A percentile compares a stretch with the other conserved stretches of the same genome.
Conservation (phyloP, 306 rosid genomes). For the Cicer judaicum region DNA sequence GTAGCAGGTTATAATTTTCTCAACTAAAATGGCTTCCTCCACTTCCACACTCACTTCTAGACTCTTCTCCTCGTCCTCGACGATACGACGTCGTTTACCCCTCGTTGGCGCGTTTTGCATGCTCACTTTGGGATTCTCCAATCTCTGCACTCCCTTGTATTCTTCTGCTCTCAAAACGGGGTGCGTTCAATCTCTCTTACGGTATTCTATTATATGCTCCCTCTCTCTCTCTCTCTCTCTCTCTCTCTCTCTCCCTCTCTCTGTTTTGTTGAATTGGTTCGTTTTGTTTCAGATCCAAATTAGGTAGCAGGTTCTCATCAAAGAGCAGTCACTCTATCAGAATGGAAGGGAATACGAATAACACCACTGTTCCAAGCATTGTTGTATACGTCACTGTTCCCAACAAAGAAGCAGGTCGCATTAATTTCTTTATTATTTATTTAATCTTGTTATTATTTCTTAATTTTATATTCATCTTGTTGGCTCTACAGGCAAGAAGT, state of each 20-base stretch:
- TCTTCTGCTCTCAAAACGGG: slow-evolving; percentile 61
- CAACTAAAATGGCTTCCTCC: slow-evolving; percentile 55
- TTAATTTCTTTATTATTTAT: background rate
- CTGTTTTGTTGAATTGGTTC: background rate
- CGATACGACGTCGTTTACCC: slow-evolving; percentile 78
- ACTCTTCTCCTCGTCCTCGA: slow-evolving; percentile 44
- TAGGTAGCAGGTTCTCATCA: slow-evolving; percentile 50
- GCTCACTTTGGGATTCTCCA: slow-evolving; percentile 71
- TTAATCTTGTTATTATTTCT: background rate
- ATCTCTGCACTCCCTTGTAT: slow-evolving; percentile 48
- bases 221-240: background rate
- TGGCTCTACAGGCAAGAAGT: slow-evolving; percentile 73
- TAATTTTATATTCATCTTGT: background rate
- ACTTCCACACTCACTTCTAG: slow-evolving; percentile 47
- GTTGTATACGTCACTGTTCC: slow-evolving; percentile 97
- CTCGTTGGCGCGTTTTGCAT: slow-evolving; percentile 79
- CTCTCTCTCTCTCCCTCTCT: background rate
- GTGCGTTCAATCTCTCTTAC: slow-evolving; percentile 60
- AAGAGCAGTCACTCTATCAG: slow-evolving; percentile 41
- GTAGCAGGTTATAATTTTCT: slow-evolving; percentile 25
- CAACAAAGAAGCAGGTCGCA: slow-evolving; percentile 81
- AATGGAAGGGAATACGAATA: slow-evolving; percentile 66
- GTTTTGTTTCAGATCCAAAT: slow-evolving; percentile 60
- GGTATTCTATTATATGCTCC: slow-evolving; percentile 38
- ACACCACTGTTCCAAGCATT: slow-evolving; percentile 76